Percentiles rank a stretch among this genome's conserved stretches.
phyloP scores from a whole-genome alignment of 495 filamentous ascomycete genomes.

The Aspergillus cristatus region DNA sequence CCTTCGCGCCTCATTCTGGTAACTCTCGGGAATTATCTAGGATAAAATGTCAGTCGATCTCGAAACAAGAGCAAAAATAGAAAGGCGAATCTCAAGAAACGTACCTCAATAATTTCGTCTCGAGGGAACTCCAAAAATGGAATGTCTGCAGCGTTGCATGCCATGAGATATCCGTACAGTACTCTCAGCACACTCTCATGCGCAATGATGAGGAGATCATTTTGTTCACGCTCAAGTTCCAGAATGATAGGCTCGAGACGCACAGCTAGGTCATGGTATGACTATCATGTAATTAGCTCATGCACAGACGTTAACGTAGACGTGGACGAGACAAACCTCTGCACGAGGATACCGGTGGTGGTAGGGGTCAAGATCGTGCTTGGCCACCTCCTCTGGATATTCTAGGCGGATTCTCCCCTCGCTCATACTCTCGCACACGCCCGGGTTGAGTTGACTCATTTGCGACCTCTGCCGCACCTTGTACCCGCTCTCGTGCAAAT shows the following conservation, averaged over 20 bases:
- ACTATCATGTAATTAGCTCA: slow-evolving; percentile 40
- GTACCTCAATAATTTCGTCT: slow-evolving; percentile 89
- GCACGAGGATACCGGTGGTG: slow-evolving; percentile 94
- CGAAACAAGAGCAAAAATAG: neutral
- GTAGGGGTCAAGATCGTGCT: slow-evolving; percentile 92
- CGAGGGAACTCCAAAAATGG: slow-evolving; percentile 89
- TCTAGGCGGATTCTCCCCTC: slow-evolving; percentile 70
- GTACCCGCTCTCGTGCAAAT: slow-evolving; percentile 67
- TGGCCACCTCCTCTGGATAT: slow-evolving; percentile 82
- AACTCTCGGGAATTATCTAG: slow-evolving; percentile 89
- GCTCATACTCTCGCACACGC: slow-evolving; percentile 85
- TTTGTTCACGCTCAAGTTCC: slow-evolving; percentile 93
- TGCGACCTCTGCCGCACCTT: slow-evolving; percentile 84
- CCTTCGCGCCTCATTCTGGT: slow-evolving; percentile 88
- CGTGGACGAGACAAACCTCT: slow-evolving; percentile 55
- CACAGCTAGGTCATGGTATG: slow-evolving; percentile 96
- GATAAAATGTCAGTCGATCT: slow-evolving; percentile 10
- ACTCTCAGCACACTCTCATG: slow-evolving; percentile 96
- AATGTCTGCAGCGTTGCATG: slow-evolving; percentile 93
- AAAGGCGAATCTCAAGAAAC: slow-evolving; percentile 5
- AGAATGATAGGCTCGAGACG: slow-evolving; percentile 98
- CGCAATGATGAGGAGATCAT: slow-evolving; percentile 93
- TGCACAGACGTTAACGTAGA: neutral
- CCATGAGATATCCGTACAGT: slow-evolving; percentile 96
- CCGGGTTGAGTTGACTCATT: slow-evolving; percentile 94